Evolutionary conservation across 192 early-diverging fungal species (phyloP), one percentile per base, ranked within the genome.

Genomic region (Fimicolochytrium jonesii): DNA sequence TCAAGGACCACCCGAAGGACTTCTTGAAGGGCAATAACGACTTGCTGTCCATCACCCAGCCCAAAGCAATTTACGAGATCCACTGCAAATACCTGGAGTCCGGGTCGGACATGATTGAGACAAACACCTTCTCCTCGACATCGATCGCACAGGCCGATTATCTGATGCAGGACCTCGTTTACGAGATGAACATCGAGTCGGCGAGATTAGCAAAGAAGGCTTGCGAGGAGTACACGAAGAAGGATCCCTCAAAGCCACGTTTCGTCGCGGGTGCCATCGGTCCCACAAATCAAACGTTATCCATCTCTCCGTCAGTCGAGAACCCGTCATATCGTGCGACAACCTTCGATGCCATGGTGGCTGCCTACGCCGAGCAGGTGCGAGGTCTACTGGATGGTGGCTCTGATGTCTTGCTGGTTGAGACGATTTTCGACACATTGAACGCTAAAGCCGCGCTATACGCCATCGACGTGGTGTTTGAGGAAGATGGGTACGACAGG

Each of bases 361-460:
- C 76, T 45, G 90, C 95, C n/a, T 97, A 97, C 72, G 73, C 81
- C 7, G 91, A 93, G 77, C 95, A 97, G 71, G 80, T 82, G 33
- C 85, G 87, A 51, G 95, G 92, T 68, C 79, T 97, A 31, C 78
- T 97, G 57, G 95, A 97, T 65, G 95, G 95, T 64, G 95, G 95
- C 4, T 72, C 91, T 3, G 95, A 97, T 63, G 85, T 94, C 54
- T 73, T 97, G 13, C 78, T 97, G 67, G 91, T 97, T 0, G 95
- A 97, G 69, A 97, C 95, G 31, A 92, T 97, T 69, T 97, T 97
- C 63, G 95, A 97, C 72, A 97, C 95, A 20, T 75, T 94, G n/a
- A 97, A 97, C 59, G 90, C 92, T 51, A 97, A 97, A 75, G 95
- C 95, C 3, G 95, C 92, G 1, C 67, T 95, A 32, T 97, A 84